Base-by-base conservation (phyloP, 331 rosid genomes). In the Acacia concinna region DNA sequence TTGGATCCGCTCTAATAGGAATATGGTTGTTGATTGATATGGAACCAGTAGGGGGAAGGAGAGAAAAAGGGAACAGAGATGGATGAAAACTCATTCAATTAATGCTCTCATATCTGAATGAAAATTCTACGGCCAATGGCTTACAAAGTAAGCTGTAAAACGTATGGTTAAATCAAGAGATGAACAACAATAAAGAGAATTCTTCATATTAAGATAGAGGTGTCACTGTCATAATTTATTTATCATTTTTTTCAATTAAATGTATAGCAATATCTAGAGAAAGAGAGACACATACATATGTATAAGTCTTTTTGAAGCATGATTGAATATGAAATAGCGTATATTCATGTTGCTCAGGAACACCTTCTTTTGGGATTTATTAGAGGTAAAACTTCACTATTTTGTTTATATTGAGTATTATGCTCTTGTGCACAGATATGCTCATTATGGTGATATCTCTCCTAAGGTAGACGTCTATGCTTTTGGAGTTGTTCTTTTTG, bases 381-480 rank as follows among this genome's bases (percentile, higher is more conserved):
- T 70, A 20, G 66, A 76, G 71, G 23, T 49, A 79, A 54, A 23
- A 44, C 20, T 49, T 75, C 60, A 21, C 54, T 32, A 20, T 67
- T 79, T 3, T 46, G 8, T 54, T 23, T 72, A 66, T 28, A 49
- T 78, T 77, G 23, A 71, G 34, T 62, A 60, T 40, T 27, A 20
- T 57, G 3, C 49, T 70, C 74, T 56, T 84, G 76, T 52, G 21
- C 81, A 82, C 88, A 95, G 99, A 86, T 95, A 95, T 73, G 99
- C 99, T 69, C 97, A 91, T 73, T 95, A 85, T 11, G 97, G 99
- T 23, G 97, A 93, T 20, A 93, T 91, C 79, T 91, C 99, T 77
- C 97, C 99, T 52, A 95, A 95, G 81, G 85, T 95, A 56, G 99
- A 95, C 32, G 98, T 93, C 37, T 95, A 89, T 65, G 99, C 99